phyloP scores from a whole-genome alignment of 306 rosid species.

The Abrus precatorius region DNA sequence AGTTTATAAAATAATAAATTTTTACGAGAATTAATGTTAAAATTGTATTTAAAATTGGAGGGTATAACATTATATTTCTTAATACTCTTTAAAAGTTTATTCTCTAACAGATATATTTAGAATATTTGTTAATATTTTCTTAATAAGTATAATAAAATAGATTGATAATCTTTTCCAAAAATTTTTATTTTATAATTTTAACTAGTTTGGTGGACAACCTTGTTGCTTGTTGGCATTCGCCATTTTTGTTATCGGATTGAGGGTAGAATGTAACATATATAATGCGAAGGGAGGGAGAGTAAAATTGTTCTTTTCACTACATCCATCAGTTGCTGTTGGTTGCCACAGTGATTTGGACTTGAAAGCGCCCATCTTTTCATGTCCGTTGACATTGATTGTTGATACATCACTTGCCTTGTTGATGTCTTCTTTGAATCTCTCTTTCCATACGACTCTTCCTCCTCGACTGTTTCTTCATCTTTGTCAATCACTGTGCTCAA shows the following conservation, averaged over 20 bases:
- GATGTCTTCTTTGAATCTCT: slow-evolving; percentile 73
- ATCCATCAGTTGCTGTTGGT: slow-evolving; percentile 75
- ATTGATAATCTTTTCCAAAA: too few relatives aligned
- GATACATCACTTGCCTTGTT: slow-evolving; percentile 74
- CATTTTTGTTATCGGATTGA: background rate
- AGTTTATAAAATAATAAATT: too few relatives aligned
- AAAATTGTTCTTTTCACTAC: slow-evolving; percentile 55
- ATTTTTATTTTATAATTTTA: background rate
- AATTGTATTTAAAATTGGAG: too few relatives aligned
- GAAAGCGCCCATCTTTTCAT: slow-evolving; percentile 78
- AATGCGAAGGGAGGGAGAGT: background rate
- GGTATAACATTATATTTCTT: too few relatives aligned
- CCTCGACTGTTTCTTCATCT: slow-evolving; percentile 55
- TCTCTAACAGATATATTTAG: too few relatives aligned
- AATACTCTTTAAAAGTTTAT: too few relatives aligned
- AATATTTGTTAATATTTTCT: too few relatives aligned
- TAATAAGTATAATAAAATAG: too few relatives aligned
- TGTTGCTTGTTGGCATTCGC: too few relatives aligned
- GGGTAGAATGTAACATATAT: background rate
- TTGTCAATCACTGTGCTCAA: slow-evolving; percentile 42
- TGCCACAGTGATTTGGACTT: slow-evolving; percentile 84
- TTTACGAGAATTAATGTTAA: too few relatives aligned
- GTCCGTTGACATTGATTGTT: slow-evolving; percentile 94
- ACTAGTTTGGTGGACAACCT: too few relatives aligned
- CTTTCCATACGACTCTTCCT: slow-evolving; percentile 35